Evolutionary conservation across 495 filamentous ascomycete species (phyloP), one percentile per base, ranked within the genome.

Genomic region (Aspergillus diversus): DNA sequence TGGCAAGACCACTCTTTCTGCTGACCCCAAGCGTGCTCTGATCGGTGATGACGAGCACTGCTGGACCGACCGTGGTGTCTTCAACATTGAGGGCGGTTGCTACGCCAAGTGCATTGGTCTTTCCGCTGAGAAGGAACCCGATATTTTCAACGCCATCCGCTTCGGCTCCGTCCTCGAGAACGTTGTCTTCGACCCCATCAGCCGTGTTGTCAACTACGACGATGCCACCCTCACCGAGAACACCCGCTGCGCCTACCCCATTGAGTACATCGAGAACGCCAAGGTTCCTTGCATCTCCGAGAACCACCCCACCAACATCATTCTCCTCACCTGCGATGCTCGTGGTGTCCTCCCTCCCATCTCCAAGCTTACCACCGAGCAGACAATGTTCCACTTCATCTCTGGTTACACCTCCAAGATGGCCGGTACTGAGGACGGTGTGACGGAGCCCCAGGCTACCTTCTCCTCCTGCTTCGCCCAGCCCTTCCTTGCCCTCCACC

Each of bases 341-440:
- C 90, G 96, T 67, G 95, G 96, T 81, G 95, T 98, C 8, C 89
- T 99, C 34, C 95, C 95, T 47, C 96, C 96, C 46, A 98, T 99
- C 81, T 96, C 92, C 69, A 99, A 98, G 85, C 89, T 99, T 73
- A 90, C 89, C 83, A 86, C 89, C 68, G 91, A 92, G 71, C 95
- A 99, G 81, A 97, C 92, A 73, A 98, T 99, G 93, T 99, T 97
- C 87, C 95, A 99, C 86, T 99, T 99, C 86, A 99, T 99, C 78
- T 95, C 90, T 17, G 95, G 95, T 71, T 99, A 99, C 84, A 99
- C 95, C 59, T 98, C 96, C 71, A 99, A 99, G 89, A 98, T 99
- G 96, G 96, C 94, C 64, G 95, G 95, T 71, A 99, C 95, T 51
- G 95, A 99, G 81, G 91, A 97, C 57, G 95, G 95, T 76, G 87